Base-by-base conservation (phyloP, 2,329 filamentous ascomycete genomes). In the Chlorencoelia australis region DNA sequence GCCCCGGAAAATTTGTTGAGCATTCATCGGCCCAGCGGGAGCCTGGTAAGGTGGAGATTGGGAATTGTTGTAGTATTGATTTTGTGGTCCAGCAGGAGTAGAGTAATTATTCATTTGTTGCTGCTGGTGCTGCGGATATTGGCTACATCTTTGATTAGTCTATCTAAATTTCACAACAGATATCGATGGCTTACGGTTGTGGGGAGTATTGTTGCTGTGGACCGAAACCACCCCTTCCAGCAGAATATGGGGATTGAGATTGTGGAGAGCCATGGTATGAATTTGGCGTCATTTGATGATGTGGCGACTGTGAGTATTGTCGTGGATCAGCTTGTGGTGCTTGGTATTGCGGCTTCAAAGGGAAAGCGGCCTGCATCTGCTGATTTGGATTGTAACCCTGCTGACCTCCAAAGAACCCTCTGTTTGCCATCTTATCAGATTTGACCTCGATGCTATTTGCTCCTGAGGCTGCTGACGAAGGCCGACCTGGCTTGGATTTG, bases 261-360 rank as follows among this genome's bases (percentile, higher is more conserved):
- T 69, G 69, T n/a, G 78, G 74, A 13, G 77, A 79, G 30, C 68
- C 69, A 46, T 75, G 72, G 47, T 70, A 66, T 33, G 66, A 68
- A 34, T 61, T 68, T 14, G 73, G 67, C 15, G 67, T 65, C 45
- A 64, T 62, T 48, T 73, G 71, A 46, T 53, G 72, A 36, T 72
- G 68, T 25, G 77, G 71, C n/a, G 75, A 76, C 30, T 71, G 67
- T 16, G 67, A 66, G 48, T 71, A 73, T 37, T 68, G 65, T 25
- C 64, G 59, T 15, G 59, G 47, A 31, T 57, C 51, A 22, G 51
- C 45, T 39, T 50, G 55, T 26, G 50, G 47, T 24, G 38, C 46
- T 47, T 55, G 56, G 39, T 55, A 59, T 41, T 58, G 55, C 28
- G 56, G 53, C 37, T 57, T 57, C 10, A 57, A 31, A n/a, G 54